Conservation (phyloP, 257 asterid genomes). For the Petunia axillaris region DNA sequence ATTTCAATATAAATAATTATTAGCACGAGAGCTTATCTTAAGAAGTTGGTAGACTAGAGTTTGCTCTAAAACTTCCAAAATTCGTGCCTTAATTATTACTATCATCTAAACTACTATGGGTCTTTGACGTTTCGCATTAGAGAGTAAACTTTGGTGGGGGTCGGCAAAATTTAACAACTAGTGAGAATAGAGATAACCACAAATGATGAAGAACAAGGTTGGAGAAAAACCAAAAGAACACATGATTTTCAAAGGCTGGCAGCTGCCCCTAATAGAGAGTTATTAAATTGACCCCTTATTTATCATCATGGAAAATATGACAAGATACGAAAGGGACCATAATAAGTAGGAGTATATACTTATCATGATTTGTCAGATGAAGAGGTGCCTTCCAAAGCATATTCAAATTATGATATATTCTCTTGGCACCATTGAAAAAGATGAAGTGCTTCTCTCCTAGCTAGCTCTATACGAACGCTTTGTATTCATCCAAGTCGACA, state of each 20-base stretch:
- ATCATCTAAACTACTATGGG: background rate
- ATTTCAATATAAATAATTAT: background rate
- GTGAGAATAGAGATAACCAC: background rate
- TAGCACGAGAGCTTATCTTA: background rate
- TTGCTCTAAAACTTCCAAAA: background rate
- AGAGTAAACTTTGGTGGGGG: background rate
- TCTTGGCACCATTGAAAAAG: conserved; percentile 31
- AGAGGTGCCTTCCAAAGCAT: conserved; percentile 19
- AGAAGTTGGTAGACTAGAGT: background rate
- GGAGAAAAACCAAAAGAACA: background rate
- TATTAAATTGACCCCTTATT: conserved; percentile 16
- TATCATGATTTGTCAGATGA: conserved; percentile 3
- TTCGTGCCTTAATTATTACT: background rate
- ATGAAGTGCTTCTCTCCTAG: background rate
- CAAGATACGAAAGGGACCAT: conserved; percentile 25
- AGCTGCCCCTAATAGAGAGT: background rate
- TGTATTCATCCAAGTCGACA: conserved; percentile 19
- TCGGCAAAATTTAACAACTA: background rate
- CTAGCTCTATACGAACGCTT: background rate
- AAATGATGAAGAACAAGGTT: background rate
- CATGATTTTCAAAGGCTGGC: conserved; percentile 21
- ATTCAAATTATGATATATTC: conserved; percentile 28
- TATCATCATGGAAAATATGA: conserved; percentile 22
- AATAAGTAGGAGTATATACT: background rate
- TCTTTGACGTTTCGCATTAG: background rate